Evolutionary conservation across 2,329 filamentous ascomycete species (phyloP).

Genomic region (Pseudopyricularia cyperi): DNA sequence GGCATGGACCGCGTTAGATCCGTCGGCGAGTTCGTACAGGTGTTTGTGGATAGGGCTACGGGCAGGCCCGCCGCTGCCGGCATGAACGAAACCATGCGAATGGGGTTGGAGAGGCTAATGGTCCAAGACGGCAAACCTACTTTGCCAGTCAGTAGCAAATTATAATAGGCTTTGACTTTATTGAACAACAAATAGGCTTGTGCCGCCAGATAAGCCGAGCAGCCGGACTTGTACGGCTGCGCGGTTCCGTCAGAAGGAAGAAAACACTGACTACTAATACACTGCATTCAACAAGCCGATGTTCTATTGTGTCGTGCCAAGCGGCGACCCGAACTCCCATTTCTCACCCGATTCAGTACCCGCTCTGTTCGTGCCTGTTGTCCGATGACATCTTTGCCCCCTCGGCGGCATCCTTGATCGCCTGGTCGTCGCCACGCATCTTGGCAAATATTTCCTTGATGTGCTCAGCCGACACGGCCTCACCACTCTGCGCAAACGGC

Average conservation of each 20-base stretch:
- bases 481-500: slow-evolving; percentile 83
- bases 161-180: too few relatives aligned
- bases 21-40: slow-evolving; percentile 76
- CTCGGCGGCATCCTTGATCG: slow-evolving; percentile 49
- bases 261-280: too few relatives aligned
- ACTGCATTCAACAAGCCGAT: too few relatives aligned
- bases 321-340: neutral
- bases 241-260: too few relatives aligned
- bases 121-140: slow-evolving; percentile 10
- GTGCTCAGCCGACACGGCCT: slow-evolving; percentile 83
- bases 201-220: too few relatives aligned
- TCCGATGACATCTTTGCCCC: slow-evolving; percentile 29
- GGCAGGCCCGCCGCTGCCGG: slow-evolving; percentile 53
- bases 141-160: slow-evolving; percentile 1
- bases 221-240: too few relatives aligned
- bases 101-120: slow-evolving; percentile 44
- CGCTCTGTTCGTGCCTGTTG: slow-evolving; percentile 36
- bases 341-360: slow-evolving; percentile 25
- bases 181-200: too few relatives aligned
- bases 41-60: slow-evolving; percentile 68
- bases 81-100: slow-evolving; percentile 47
- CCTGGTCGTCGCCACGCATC: slow-evolving; percentile 74
- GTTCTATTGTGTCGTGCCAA: too few relatives aligned
- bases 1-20: slow-evolving; percentile 64
- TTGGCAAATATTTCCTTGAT: slow-evolving; percentile 96